A percentile compares a stretch with the other conserved stretches of the same genome.
Evolutionary conservation across 2,329 filamentous ascomycete genomes (phyloP).

Genomic region (Colletotrichum liaoningense): DNA sequence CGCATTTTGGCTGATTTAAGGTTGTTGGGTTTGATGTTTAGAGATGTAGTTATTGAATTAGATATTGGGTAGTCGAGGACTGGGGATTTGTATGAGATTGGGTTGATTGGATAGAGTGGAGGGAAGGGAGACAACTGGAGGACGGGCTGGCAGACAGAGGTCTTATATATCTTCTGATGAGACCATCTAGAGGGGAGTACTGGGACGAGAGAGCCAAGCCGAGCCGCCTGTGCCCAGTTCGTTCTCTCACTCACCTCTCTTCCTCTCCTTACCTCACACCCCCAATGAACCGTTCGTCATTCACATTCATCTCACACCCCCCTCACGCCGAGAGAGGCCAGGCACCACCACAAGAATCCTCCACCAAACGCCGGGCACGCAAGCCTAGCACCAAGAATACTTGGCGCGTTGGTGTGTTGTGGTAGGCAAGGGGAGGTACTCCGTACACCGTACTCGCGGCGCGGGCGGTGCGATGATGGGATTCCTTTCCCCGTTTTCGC

Average conservation of each 20-base stretch:
- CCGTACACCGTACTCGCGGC: no score
- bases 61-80: not conserved
- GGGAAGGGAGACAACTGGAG: not conserved
- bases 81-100: not conserved
- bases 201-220: not conserved
- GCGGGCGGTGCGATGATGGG: not conserved
- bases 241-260: not conserved
- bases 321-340: slow-evolving; percentile 26
- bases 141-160: slow-evolving; percentile 10
- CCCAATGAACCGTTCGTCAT: not conserved
- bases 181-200: not conserved
- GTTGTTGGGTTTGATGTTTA: not conserved
- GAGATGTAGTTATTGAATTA: not conserved
- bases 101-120: slow-evolving; percentile 15
- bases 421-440: not conserved
- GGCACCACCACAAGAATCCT: slow-evolving; percentile 20
- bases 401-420: not conserved
- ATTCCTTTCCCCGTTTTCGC: not conserved
- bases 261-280: not conserved
- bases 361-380: slow-evolving; percentile 21
- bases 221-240: not conserved
- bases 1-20: slow-evolving; percentile 52
- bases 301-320: not conserved
- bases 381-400: not conserved
- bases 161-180: slow-evolving; percentile 31